Evolutionary conservation across 2,329 filamentous ascomycete genomes (phyloP).

Genomic region (Epichloe hybrida): DNA sequence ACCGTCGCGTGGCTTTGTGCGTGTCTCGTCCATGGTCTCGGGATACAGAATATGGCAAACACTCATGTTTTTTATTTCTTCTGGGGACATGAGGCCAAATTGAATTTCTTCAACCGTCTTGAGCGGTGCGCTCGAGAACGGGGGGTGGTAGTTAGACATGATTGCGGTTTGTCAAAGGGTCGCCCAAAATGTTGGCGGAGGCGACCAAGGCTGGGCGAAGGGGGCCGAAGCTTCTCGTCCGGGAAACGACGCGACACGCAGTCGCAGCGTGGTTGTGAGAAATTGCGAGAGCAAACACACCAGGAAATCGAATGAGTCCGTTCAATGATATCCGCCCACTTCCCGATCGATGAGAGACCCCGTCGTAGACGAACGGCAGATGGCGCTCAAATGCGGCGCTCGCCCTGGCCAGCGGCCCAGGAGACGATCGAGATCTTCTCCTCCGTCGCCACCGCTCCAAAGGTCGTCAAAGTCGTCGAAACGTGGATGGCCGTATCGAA

Average conservation of each 20-base stretch:
- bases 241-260: constrained; percentile 8
- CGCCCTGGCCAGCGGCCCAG: constrained; percentile 33
- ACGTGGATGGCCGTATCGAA: constrained; percentile 23
- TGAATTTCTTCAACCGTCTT: constrained; percentile 98
- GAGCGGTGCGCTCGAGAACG: constrained; percentile 87
- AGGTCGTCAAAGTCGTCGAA: constrained; percentile 22
- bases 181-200: background rate
- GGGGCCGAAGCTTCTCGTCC: background rate
- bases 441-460: constrained; percentile 32
- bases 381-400: constrained; percentile 29
- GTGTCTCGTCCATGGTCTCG: constrained; percentile 98
- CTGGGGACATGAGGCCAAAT: constrained; percentile 92
- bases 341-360: constrained; percentile 20
- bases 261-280: background rate
- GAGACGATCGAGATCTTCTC: constrained; percentile 31
- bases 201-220: constrained; percentile 8
- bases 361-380: constrained; percentile 21
- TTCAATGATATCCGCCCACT: constrained; percentile 12
- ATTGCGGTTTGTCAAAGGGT: constrained; percentile 24
- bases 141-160: constrained; percentile 88
- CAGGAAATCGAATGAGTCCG: constrained; percentile 10
- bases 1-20: constrained; percentile 76
- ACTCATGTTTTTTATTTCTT: constrained; percentile 99
- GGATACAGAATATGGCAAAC: constrained; percentile 92
- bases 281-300: constrained; percentile 9